Percentiles rank a stretch among this genome's conserved stretches.
Conservation (phyloP, 306 rosid genomes). For the Cyamopsis tetragonoloba region DNA sequence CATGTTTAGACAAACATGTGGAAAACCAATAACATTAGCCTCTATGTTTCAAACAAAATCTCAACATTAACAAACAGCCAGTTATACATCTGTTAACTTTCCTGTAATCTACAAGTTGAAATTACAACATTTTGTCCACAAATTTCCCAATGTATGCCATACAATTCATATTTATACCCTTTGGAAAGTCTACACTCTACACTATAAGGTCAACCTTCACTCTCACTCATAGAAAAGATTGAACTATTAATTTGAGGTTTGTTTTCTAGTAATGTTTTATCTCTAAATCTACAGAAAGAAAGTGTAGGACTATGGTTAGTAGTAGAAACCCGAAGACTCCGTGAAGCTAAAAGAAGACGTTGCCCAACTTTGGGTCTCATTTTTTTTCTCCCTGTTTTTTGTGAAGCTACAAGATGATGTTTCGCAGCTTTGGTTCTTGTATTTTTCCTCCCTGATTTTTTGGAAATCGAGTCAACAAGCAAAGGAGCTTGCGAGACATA, state of each 20-base stretch:
- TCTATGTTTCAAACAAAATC: not conserved
- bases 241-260: slow-evolving; percentile 35
- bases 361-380: slow-evolving; percentile 46
- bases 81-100: not conserved
- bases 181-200: not conserved
- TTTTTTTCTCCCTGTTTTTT: slow-evolving; percentile 9
- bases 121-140: slow-evolving; percentile 6
- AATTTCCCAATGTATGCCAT: not conserved
- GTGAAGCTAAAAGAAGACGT: slow-evolving; percentile 53
- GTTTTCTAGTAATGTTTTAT: slow-evolving; percentile 25
- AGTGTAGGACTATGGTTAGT: slow-evolving; percentile 34
- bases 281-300: slow-evolving; percentile 36
- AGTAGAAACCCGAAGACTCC: slow-evolving; percentile 46
- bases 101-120: not conserved
- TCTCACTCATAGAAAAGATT: slow-evolving; percentile 48
- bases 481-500: slow-evolving; percentile 23
- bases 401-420: slow-evolving; percentile 52
- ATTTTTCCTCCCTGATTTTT: slow-evolving; percentile 7
- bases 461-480: slow-evolving; percentile 26
- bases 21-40: not conserved
- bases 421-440: slow-evolving; percentile 46
- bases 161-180: slow-evolving; percentile 1
- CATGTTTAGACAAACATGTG: not conserved
- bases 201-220: slow-evolving; percentile 39
- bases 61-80: not conserved